These are phyloP conservation scores for Chaetomium globosum DNA, from an alignment of 2,329 filamentous ascomycete genomes.

Conservation along the genomic window DNA sequence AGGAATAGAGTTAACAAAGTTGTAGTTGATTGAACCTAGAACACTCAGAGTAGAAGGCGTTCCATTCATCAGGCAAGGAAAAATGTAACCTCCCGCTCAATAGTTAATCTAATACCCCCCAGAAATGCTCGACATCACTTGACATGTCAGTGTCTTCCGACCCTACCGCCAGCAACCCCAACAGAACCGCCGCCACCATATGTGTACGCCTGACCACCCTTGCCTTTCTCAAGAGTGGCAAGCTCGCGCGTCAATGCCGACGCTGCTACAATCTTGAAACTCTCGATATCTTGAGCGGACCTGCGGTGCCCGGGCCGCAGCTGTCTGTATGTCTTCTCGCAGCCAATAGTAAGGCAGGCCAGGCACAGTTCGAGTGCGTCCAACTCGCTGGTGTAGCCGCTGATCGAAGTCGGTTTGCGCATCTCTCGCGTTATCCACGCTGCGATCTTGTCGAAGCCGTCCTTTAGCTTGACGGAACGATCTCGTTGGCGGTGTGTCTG, in stretches of 20 bases:
- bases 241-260: constrained; percentile 41
- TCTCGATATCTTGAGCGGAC: constrained; percentile 31
- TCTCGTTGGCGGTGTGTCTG: constrained; percentile 57
- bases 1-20: too few species aligned
- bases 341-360: constrained; percentile 38
- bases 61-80: too few species aligned
- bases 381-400: constrained; percentile 12
- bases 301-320: not conserved
- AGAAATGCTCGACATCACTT: not conserved
- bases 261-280: constrained; percentile 41
- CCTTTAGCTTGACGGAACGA: constrained; percentile 54
- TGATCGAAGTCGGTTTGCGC: constrained; percentile 22
- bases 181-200: constrained; percentile 11
- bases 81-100: too few species aligned
- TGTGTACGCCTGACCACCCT: not conserved
- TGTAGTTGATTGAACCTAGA: too few species aligned
- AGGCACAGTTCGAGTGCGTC: constrained; percentile 40
- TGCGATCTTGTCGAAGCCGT: constrained; percentile 54
- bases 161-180: not conserved
- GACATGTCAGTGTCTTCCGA: not conserved
- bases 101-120: not conserved
- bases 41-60: too few species aligned
- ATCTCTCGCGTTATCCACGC: constrained; percentile 42
- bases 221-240: constrained; percentile 2
- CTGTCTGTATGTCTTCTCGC: constrained; percentile 10